Evolutionary conservation across 208 protist species (phyloP).

Genomic region (Trypanosoma melophagium): DNA sequence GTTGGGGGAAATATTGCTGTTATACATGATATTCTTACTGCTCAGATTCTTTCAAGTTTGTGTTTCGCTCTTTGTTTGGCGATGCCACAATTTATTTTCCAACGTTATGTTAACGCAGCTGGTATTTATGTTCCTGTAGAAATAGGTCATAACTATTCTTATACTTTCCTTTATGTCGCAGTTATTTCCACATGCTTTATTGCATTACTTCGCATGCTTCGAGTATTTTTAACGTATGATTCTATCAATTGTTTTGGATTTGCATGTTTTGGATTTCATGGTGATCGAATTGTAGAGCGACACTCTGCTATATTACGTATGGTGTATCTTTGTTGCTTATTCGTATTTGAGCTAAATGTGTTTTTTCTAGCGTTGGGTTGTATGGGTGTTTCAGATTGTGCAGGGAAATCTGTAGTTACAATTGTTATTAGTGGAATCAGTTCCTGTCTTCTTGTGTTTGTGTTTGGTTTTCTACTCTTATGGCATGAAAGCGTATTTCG

Average conservation of each 20-base stretch:
- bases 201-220: constrained; percentile 46
- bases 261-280: constrained; percentile 59
- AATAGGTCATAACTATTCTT: constrained; percentile 22
- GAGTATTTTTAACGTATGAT: constrained; percentile 48
- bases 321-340: constrained; percentile 47
- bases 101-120: constrained; percentile 49
- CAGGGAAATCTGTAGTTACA: constrained; percentile 26
- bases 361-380: constrained; percentile 33
- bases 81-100: constrained; percentile 68
- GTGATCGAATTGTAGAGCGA: constrained; percentile 32
- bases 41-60: constrained; percentile 46
- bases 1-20: constrained; percentile 32
- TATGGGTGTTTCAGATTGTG: constrained; percentile 18
- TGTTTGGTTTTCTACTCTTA: constrained; percentile 27
- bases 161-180: constrained; percentile 34
- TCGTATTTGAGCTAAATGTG: constrained; percentile 58
- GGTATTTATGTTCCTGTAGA: neutral
- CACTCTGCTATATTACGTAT: constrained; percentile 40
- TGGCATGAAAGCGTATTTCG: constrained; percentile 19
- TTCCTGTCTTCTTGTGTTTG: constrained; percentile 33
- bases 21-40: constrained; percentile 64
- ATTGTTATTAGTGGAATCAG: constrained; percentile 33
- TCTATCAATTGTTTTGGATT: constrained; percentile 73
- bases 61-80: constrained; percentile 57
- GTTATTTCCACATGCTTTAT: constrained; percentile 41